A percentile compares a stretch with the other conserved stretches of the same genome.
These are phyloP conservation scores for Cyclotella choctawhatcheeana DNA, from an alignment of 108 stramenopile genomes.

Conservation along the genomic window DNA sequence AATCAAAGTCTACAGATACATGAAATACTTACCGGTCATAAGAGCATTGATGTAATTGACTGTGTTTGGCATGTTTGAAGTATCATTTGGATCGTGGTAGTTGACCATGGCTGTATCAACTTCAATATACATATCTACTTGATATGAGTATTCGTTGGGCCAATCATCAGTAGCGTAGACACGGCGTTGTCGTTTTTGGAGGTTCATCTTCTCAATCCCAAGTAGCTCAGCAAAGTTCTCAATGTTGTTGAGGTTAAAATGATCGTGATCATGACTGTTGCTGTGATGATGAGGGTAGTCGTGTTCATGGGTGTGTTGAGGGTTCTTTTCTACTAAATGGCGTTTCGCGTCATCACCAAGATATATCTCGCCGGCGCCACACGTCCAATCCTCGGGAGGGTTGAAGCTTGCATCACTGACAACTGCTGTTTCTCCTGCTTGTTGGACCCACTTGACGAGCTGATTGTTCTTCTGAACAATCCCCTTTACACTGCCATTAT, in stretches of 20 bases:
- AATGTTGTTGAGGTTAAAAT: no score
- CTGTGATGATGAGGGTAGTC: background rate
- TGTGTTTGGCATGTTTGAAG: background rate
- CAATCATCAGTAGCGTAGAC: slow-evolving; percentile 7
- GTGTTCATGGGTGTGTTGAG: background rate
- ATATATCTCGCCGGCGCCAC: no score
- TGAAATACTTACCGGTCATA: no score
- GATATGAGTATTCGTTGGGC: slow-evolving; percentile 16
- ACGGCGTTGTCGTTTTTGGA: slow-evolving; percentile 7
- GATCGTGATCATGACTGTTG: background rate
- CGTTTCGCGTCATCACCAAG: no score
- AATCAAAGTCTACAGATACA: no score
- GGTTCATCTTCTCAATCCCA: background rate
- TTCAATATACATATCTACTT: slow-evolving; percentile 25
- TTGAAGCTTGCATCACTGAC: slow-evolving; percentile 1
- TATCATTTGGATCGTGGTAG: slow-evolving; percentile 2
- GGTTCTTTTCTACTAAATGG: background rate
- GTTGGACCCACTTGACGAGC: slow-evolving; percentile 1
- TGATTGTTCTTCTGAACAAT: slow-evolving; percentile 1
- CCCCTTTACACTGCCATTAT: background rate
- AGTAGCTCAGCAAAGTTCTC: no score
- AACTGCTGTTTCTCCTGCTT: background rate
- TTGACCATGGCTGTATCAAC: slow-evolving; percentile 11
- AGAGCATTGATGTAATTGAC: slow-evolving; percentile 18
- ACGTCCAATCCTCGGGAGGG: slow-evolving; percentile 12